A percentile compares a stretch with the other conserved stretches of the same genome.
Evolutionary conservation across 1,284 basidiomycete species (phyloP).

Genomic region (Fomitopsis pinicola): DNA sequence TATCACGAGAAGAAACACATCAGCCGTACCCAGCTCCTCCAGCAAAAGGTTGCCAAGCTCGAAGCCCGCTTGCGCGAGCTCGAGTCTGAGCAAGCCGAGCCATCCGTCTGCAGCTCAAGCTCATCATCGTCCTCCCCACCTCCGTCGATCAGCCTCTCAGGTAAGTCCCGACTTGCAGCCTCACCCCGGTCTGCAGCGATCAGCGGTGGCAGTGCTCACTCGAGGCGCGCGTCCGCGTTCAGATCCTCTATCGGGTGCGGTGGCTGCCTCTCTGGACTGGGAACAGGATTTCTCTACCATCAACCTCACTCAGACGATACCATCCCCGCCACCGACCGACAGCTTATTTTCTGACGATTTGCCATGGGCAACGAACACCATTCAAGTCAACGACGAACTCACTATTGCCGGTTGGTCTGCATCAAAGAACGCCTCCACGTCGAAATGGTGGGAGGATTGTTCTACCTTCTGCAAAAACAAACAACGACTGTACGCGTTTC

Average conservation of each 20-base stretch:
- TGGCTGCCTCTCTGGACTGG: neutral
- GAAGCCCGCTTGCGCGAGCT: slow-evolving; percentile 53
- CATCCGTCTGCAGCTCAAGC: slow-evolving; percentile 8
- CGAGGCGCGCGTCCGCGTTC: neutral
- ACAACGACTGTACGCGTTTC: slow-evolving; percentile 34
- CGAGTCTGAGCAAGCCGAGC: slow-evolving; percentile 30
- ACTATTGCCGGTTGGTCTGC: slow-evolving; percentile 6
- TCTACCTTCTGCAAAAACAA: slow-evolving; percentile 30
- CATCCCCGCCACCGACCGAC: neutral
- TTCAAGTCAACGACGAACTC: slow-evolving; percentile 5
- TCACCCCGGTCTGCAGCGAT: neutral
- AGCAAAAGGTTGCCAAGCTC: slow-evolving; percentile 50
- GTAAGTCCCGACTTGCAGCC: neutral
- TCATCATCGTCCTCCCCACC: slow-evolving; percentile 9
- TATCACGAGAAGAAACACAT: slow-evolving; percentile 62
- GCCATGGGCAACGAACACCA: neutral
- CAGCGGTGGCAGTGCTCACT: neutral
- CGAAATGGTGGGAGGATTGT: slow-evolving; percentile 24
- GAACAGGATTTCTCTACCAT: neutral
- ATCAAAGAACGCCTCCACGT: slow-evolving; percentile 2
- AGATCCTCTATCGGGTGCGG: neutral
- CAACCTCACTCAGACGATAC: neutral
- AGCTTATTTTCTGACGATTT: neutral
- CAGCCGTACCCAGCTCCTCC: slow-evolving; percentile 56
- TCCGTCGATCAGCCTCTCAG: neutral